Percentiles rank a stretch among this genome's conserved stretches.
Evolutionary conservation across 169 alveolate genomes (phyloP).

Genomic region (Plasmodium sp.): DNA sequence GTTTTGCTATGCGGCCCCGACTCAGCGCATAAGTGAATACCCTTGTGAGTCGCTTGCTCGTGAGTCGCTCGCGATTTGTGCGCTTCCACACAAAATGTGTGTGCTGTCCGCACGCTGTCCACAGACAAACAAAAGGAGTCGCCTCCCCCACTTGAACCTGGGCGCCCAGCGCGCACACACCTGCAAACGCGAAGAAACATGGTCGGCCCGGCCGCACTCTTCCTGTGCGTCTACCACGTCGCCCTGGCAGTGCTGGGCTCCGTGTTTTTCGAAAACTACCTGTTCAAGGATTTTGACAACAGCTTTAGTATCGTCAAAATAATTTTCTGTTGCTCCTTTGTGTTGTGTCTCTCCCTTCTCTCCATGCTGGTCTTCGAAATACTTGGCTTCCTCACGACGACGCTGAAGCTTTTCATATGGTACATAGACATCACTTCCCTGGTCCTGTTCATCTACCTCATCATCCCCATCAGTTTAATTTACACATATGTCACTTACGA

Average conservation of each 20-base stretch:
- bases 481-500: constrained; percentile 60
- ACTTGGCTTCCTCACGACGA: constrained; percentile 34
- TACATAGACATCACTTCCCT: constrained; percentile 49
- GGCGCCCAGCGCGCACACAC: no score
- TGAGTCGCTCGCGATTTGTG: no score
- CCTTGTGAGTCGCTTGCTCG: no score
- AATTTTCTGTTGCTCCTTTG: constrained; percentile 53
- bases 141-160: no score
- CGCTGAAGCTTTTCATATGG: constrained; percentile 38
- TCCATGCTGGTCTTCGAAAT: constrained; percentile 57
- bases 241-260: constrained; percentile 15
- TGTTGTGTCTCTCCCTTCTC: constrained; percentile 23
- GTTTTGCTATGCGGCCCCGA: no score
- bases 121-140: no score
- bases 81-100: no score
- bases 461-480: constrained; percentile 45
- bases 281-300: constrained; percentile 54
- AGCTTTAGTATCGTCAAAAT: constrained; percentile 50
- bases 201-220: constrained; percentile 1
- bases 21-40: no score
- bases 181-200: neutral
- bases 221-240: constrained; percentile 29
- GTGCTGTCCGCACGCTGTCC: no score
- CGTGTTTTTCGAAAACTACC: constrained; percentile 35
- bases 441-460: constrained; percentile 37